phyloP scores from a whole-genome alignment of 345 rosid species.

The Linum trigynum region DNA sequence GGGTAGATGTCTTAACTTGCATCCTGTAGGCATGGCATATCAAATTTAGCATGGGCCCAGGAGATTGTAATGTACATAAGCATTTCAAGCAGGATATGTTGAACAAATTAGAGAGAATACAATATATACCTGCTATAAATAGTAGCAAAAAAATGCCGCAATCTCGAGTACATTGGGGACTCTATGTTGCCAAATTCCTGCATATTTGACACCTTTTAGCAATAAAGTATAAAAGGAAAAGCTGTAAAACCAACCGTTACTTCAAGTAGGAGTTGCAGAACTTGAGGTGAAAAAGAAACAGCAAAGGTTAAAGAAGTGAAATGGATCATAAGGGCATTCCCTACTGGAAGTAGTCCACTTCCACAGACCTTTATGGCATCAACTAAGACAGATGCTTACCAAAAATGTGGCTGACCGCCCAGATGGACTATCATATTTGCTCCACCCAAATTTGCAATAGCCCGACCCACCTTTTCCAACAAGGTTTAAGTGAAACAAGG shows the following conservation, averaged over 20 bases:
- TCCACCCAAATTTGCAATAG: slow-evolving; percentile 90
- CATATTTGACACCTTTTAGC: slow-evolving; percentile 16
- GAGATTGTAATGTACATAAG: not conserved
- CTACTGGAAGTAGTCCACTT: not conserved
- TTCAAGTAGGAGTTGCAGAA: not conserved
- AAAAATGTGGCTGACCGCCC: slow-evolving; percentile 71
- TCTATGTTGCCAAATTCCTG: slow-evolving; percentile 95
- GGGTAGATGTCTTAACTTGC: slow-evolving; percentile 64
- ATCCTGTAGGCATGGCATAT: slow-evolving; percentile 40
- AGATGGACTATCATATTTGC: slow-evolving; percentile 60
- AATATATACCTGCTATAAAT: slow-evolving; percentile 59
- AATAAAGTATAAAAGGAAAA: not conserved
- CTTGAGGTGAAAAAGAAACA: not conserved
- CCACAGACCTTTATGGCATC: slow-evolving; percentile 10
- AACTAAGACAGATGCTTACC: slow-evolving; percentile 32
- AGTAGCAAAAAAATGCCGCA: slow-evolving; percentile 60
- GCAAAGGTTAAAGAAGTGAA: not conserved
- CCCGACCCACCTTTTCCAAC: slow-evolving; percentile 73
- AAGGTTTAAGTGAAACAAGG: not conserved
- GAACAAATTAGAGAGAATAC: not conserved
- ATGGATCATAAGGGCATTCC: not conserved
- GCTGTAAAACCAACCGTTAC: not conserved
- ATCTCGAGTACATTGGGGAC: slow-evolving; percentile 70
- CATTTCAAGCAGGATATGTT: not conserved
- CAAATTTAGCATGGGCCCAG: not conserved